phyloP scores from a whole-genome alignment of 129 eudicot genomes.

The Gnaphalium uliginosum region DNA sequence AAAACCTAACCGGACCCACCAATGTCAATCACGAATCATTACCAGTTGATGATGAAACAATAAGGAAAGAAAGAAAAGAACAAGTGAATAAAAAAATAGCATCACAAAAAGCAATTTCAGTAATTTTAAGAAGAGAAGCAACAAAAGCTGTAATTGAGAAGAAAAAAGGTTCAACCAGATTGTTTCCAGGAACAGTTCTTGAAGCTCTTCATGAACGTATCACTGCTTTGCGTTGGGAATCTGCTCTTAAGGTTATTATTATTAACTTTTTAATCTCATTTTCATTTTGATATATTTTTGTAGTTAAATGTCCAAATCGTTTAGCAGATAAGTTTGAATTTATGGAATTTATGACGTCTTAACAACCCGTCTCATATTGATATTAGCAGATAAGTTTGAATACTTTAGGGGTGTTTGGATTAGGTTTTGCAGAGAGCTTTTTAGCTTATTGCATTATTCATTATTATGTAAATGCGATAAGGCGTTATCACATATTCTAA shows the following conservation, averaged over 20 bases:
- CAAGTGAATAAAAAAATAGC: conserved; percentile 75
- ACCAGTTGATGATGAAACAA: conserved; percentile 35
- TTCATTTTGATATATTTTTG: background rate
- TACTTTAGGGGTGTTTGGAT: too few species aligned
- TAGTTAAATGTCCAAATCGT: too few species aligned
- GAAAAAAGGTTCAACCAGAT: conserved; percentile 77
- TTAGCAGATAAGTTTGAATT: too few species aligned
- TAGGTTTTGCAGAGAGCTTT: too few species aligned
- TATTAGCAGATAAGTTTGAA: too few species aligned
- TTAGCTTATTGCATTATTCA: too few species aligned
- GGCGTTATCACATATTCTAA: too few species aligned
- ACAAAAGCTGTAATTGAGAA: conserved; percentile 87
- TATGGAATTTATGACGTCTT: too few species aligned
- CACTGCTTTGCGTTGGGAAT: conserved; percentile 97
- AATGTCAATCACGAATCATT: conserved; percentile 24
- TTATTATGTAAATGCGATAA: too few species aligned
- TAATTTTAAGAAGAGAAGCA: conserved; percentile 85
- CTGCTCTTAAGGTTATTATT: conserved; percentile 78
- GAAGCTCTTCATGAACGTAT: conserved; percentile 95
- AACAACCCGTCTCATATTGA: too few species aligned
- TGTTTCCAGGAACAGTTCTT: conserved; percentile 79
- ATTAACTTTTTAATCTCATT: background rate
- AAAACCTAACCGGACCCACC: conserved; percentile 13
- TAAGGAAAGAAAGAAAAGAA: conserved; percentile 68
- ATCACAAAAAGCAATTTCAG: conserved; percentile 83